Base-by-base conservation (phyloP, 2,329 filamentous ascomycete species). In the Pseudocercospora eumusae region DNA sequence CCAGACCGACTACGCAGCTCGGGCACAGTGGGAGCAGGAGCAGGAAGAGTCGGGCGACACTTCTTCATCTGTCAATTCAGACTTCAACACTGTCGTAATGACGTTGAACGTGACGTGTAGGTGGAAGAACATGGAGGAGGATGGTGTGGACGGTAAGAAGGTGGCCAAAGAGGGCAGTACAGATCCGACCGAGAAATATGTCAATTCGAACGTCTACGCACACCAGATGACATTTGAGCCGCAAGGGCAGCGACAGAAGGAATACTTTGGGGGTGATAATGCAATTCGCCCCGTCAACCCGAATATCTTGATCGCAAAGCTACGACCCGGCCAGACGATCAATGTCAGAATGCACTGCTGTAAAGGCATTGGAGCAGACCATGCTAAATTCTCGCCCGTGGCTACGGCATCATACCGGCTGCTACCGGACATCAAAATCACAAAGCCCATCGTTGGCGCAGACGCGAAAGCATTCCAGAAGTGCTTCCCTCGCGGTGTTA, bases 321-420 rank as follows among this genome's bases (percentile, higher is more conserved):
- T 99, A 77, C 88, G 95, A 27, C 95, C 96, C 0, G 90, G 90
- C 4, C 96, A 99, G 81, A 85, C 86, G 70, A 91, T 99, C 71
- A 84, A 91, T 72, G 82, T 97, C 64, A 87, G 90, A 68, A 89
- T 96, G 84, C 93, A 98, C 81, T 95, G 93, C 80, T 88, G 96
- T 79, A 96, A 97, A 80, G 95, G 96, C 64, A 87, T 96, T 68
- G 95, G 95, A 53, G 87, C 89, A 66, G 95, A 99, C 77, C 95
- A 99, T 77, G 89, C 95, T 70, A 99, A 99, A 78, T 99, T 95
- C 81, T 96, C 92, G 0, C 95, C 95, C 52, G 95, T 98, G 36
- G 93, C 93, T 2, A 97, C 95, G 1, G 95, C 95, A 2, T 91
- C 90, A 23, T 99, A 99, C 80, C 87, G 95, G 55, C 84, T 99